These are phyloP conservation scores for Vishniacozyma victoriae DNA, from an alignment of 768 basidiomycete species.

Conservation along the genomic window DNA sequence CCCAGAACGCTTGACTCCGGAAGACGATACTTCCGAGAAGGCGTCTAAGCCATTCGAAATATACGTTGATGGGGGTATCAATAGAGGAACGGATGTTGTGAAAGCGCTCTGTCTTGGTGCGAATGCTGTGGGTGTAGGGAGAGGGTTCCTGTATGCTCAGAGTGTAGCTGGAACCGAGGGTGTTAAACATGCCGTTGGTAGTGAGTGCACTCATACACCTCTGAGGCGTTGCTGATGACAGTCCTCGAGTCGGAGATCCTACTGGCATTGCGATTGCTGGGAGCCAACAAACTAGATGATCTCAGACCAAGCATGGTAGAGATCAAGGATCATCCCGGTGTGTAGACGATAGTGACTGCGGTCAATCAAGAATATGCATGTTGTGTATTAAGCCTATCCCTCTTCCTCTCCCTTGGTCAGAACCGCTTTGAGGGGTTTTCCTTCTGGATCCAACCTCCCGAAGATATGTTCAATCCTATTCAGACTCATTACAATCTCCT, in stretches of 20 bases:
- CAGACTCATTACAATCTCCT: conserved; percentile 20
- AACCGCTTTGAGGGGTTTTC: too few species aligned
- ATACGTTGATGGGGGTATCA: conserved; percentile 34
- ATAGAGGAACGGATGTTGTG: conserved; percentile 38
- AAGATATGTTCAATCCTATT: conserved; percentile 27
- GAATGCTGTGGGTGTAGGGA: conserved; percentile 42
- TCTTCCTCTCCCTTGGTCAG: too few species aligned
- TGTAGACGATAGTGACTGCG: too few species aligned
- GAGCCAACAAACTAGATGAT: conserved; percentile 60
- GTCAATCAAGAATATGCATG: too few species aligned
- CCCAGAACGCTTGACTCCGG: conserved; percentile 11
- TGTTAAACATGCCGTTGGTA: conserved; percentile 36
- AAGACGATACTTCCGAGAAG: conserved; percentile 3
- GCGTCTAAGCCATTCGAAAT: conserved; percentile 18
- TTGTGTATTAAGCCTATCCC: too few species aligned
- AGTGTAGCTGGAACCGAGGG: conserved; percentile 37
- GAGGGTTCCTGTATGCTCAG: conserved; percentile 39
- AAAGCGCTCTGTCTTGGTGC: conserved; percentile 45
- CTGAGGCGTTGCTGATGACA: conserved; percentile 17
- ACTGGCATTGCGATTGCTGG: conserved; percentile 68
- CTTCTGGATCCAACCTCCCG: conserved; percentile 7
- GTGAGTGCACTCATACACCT: conserved; percentile 20
- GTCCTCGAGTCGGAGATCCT: conserved; percentile 72
- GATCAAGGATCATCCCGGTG: conserved; percentile 16
- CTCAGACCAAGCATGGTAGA: conserved; percentile 69